phyloP scores from a whole-genome alignment of 2,329 filamentous ascomycete genomes.

The Aspergillus eucalypticola region DNA sequence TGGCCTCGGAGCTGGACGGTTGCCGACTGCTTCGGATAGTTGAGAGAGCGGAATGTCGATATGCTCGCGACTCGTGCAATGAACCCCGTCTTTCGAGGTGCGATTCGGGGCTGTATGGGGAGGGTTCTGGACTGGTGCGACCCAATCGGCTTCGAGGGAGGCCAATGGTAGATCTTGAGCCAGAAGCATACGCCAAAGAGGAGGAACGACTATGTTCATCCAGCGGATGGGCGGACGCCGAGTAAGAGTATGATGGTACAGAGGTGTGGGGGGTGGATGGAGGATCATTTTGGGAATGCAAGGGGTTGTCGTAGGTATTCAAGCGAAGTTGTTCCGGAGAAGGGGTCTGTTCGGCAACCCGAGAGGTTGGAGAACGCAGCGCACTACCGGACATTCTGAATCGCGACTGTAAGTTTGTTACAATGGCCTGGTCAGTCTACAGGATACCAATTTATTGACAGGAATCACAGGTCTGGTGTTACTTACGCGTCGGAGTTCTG shows the following conservation, averaged over 20 bases:
- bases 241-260: constrained; percentile 29
- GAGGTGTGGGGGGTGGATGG: constrained; percentile 32
- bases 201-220: constrained; percentile 39
- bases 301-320: constrained; percentile 36
- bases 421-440: constrained; percentile 22
- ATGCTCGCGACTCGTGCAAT: constrained; percentile 34
- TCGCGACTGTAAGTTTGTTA: constrained; percentile 33
- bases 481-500: constrained; percentile 44
- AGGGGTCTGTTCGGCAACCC: constrained; percentile 36
- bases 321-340: constrained; percentile 37
- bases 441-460: background rate
- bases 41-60: constrained; percentile 37
- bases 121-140: constrained; percentile 38
- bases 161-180: constrained; percentile 40
- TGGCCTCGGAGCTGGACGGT: constrained; percentile 36
- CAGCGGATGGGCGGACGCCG: constrained; percentile 41
- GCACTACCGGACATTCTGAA: constrained; percentile 38
- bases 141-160: constrained; percentile 38
- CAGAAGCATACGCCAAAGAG: constrained; percentile 34
- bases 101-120: constrained; percentile 31
- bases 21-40: constrained; percentile 40
- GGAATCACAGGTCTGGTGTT: constrained; percentile 2
- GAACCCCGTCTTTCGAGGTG: constrained; percentile 35
- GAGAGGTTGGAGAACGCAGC: constrained; percentile 37
- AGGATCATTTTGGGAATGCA: constrained; percentile 36